These are phyloP conservation scores for Tirmania nivea DNA, from an alignment of 495 filamentous ascomycete genomes.

Conservation along the genomic window DNA sequence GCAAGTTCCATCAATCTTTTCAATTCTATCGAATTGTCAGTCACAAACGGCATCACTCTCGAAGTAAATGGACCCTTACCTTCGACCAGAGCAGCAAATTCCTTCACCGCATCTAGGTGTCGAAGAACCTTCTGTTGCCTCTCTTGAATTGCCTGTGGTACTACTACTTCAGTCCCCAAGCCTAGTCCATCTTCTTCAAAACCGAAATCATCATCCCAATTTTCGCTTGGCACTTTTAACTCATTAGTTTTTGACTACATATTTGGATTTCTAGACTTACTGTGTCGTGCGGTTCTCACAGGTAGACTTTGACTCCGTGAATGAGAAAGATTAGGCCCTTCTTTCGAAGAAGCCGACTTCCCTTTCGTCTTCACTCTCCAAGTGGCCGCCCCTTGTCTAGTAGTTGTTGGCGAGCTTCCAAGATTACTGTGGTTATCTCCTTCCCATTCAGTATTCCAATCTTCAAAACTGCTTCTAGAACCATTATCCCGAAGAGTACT, in stretches of 20 bases:
- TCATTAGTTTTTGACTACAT: constrained; percentile 18
- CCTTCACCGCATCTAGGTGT: constrained; percentile 68
- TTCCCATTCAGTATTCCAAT: too few relatives aligned
- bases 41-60: constrained; percentile 1
- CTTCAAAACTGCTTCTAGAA: too few relatives aligned
- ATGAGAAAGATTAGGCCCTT: constrained; percentile 25
- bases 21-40: constrained; percentile 27
- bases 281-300: constrained; percentile 36
- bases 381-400: too few relatives aligned
- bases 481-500: too few relatives aligned
- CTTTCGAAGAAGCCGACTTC: too few relatives aligned
- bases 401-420: too few relatives aligned
- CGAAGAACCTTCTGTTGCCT: constrained; percentile 67
- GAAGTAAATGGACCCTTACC: constrained; percentile 4
- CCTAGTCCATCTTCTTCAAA: constrained; percentile 12
- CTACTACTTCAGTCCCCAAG: constrained; percentile 36
- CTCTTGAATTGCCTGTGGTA: constrained; percentile 63
- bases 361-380: too few relatives aligned
- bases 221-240: constrained; percentile 38
- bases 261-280: constrained; percentile 35
- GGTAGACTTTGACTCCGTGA: constrained; percentile 93
- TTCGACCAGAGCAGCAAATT: constrained; percentile 62
- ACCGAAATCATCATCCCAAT: constrained; percentile 69
- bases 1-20: constrained; percentile 45
- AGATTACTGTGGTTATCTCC: too few relatives aligned